Evolutionary conservation across 345 rosid species (phyloP).

Genomic region (Adansonia digitata): DNA sequence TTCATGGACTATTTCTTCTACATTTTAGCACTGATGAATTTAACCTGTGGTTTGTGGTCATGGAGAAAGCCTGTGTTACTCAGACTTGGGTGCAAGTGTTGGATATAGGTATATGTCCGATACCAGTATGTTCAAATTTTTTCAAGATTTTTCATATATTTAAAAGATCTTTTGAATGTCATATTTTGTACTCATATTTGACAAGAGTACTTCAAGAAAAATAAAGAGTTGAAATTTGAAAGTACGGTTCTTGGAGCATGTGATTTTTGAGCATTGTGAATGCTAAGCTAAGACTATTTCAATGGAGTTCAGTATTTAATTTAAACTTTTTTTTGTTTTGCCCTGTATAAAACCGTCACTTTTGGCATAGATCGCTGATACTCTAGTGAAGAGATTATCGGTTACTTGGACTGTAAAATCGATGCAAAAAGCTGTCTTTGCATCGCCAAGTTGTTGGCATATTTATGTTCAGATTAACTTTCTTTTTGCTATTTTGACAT

Average conservation of each 20-base stretch:
- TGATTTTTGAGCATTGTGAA: neutral
- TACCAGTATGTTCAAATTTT: no score
- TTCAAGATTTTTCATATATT: no score
- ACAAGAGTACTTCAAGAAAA: no score
- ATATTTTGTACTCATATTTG: no score
- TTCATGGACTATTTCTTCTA: neutral
- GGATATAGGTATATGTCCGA: no score
- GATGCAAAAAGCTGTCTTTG: neutral
- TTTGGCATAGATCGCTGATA: neutral
- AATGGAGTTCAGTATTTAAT: neutral
- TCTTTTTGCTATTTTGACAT: neutral
- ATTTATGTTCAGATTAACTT: neutral
- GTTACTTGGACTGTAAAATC: neutral
- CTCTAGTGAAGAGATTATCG: neutral
- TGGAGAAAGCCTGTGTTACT: no score
- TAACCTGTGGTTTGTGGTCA: neutral
- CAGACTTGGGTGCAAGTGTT: no score
- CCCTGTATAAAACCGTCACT: neutral
- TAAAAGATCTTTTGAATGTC: no score
- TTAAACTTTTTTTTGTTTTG: neutral
- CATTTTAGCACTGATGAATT: neutral
- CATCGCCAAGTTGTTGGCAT: neutral
- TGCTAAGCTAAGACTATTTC: constrained; percentile 1
- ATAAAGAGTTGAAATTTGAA: no score
- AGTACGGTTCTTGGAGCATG: neutral